These are phyloP conservation scores for Colletotrichum sp. DNA, from an alignment of 2,329 filamentous ascomycete genomes.

Conservation along the genomic window DNA sequence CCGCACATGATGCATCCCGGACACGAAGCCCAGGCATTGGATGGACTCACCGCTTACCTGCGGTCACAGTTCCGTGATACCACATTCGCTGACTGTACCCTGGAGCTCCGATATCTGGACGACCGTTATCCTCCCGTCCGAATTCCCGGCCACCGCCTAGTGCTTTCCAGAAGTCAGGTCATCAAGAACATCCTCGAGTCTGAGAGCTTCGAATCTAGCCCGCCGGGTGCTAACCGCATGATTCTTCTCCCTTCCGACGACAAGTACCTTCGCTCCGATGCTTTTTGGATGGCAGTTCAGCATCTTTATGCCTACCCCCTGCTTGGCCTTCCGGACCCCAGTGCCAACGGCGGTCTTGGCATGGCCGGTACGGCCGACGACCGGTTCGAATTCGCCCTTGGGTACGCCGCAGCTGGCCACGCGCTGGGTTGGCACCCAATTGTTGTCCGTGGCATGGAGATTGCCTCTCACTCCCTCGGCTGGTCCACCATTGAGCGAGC, in stretches of 20 bases:
- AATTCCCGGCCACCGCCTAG: slow-evolving; percentile 59
- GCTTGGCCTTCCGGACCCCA: slow-evolving; percentile 38
- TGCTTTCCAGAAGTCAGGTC: slow-evolving; percentile 58
- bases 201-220: slow-evolving; percentile 16
- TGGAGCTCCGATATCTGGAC: slow-evolving; percentile 51
- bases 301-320: slow-evolving; percentile 62
- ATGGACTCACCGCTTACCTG: slow-evolving; percentile 44
- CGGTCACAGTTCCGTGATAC: slow-evolving; percentile 42
- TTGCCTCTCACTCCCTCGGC: slow-evolving; percentile 61
- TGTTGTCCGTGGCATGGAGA: slow-evolving; percentile 61
- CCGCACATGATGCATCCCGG: slow-evolving; percentile 23
- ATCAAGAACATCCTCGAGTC: slow-evolving; percentile 29
- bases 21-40: slow-evolving; percentile 26
- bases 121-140: slow-evolving; percentile 40
- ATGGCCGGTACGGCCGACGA: slow-evolving; percentile 45
- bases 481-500: slow-evolving; percentile 69
- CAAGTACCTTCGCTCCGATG: slow-evolving; percentile 58
- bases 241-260: slow-evolving; percentile 55
- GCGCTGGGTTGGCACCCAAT: slow-evolving; percentile 62
- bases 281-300: slow-evolving; percentile 63
- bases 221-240: slow-evolving; percentile 34
- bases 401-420: slow-evolving; percentile 68
- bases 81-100: slow-evolving; percentile 47
- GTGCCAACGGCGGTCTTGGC: slow-evolving; percentile 32
- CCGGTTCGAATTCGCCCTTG: slow-evolving; percentile 61